Base-by-base conservation (phyloP, 2,329 filamentous ascomycete genomes). In the Colletotrichum lini region DNA sequence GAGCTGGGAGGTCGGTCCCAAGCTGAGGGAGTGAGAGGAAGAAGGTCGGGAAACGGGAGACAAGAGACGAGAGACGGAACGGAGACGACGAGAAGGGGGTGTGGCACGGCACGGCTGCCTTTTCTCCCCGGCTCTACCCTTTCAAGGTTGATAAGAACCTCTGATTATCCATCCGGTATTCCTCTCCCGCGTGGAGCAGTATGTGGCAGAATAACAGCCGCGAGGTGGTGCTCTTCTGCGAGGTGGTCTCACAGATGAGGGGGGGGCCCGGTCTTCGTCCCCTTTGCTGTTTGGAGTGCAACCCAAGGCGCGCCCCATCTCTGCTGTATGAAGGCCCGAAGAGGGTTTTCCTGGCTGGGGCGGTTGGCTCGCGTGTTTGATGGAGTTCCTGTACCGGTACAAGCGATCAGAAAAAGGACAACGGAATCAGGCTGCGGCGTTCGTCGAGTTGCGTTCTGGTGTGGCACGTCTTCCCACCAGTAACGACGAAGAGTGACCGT, bases 281-380 rank as follows among this genome's bases (percentile, higher is more conserved):
- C 23, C 26, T 21, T 26, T 35, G 23, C 47, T 45, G 54, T 42
- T 23, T 64, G 45, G 60, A 49, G 61, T 50, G 40, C 59, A 38
- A 69, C 65, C 59, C 65, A 64, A 53, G 59, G 13, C 13, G 30
- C 16, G 44, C 38, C 52, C 52, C 66, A 69, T 60, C 54, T 59
- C 54, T 64, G 60, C 54, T 64, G 70, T 69, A 56, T 69, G 70
- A 59, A 65, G 65, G 70, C 65, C 65, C 60, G 60, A 65, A 54
- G 57, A 35, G 42, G 61, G 50, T 38, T 57, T 57, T 65, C 50
- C 61, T 65, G 50, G 50, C 50, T 26, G 18, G 38, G 40, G 50
- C 50, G 61, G 61, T 57, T 67, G 54, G 54, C 47, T 61, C 56
- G 45, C 64, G 35, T 60, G 52, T 53, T 23, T 56, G 69, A 72